Conservation (phyloP, 2,329 filamentous ascomycete species). For the Capronia coronata region DNA sequence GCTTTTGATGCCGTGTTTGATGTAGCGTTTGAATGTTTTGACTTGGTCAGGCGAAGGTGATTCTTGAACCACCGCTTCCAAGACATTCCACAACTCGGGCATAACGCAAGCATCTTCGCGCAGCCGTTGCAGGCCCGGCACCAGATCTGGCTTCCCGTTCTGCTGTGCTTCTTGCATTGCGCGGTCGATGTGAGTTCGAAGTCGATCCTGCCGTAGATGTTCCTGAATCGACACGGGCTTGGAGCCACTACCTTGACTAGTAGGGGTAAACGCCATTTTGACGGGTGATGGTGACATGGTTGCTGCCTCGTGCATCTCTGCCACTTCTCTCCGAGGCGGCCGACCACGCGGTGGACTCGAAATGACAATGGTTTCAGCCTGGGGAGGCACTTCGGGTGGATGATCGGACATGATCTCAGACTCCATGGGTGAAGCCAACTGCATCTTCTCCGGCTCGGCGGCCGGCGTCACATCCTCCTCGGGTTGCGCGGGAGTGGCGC, state of each 20-base stretch:
- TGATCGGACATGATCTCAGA: conserved; percentile 14
- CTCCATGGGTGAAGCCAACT: conserved; percentile 20
- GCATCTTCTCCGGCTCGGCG: conserved; percentile 22
- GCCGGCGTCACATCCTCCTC: conserved; percentile 19
- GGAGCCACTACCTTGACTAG: conserved; percentile 12
- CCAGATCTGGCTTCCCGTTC: conserved; percentile 22
- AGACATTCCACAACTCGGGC: conserved; percentile 24
- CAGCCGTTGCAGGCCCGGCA: conserved; percentile 21
- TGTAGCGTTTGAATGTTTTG: conserved; percentile 28
- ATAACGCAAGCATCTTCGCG: conserved; percentile 21
- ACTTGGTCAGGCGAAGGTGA: conserved; percentile 25
- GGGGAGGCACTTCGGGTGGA: conserved; percentile 10
- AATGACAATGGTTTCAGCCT: conserved; percentile 21
- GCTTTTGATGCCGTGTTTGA: conserved; percentile 27
- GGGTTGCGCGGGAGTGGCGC: conserved; percentile 18
- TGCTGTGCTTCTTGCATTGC: conserved; percentile 23
- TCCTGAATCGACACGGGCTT: conserved; percentile 26
- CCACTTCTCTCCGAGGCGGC: conserved; percentile 23
- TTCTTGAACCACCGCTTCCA: conserved; percentile 26
- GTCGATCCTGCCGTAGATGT: conserved; percentile 25
- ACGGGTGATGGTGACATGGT: conserved; percentile 18
- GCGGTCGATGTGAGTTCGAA: conserved; percentile 22
- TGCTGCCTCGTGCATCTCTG: conserved; percentile 19
- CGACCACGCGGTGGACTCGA: conserved; percentile 27
- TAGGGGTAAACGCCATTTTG: conserved; percentile 16